Base-by-base conservation (phyloP, 345 rosid species). In the Eucalyptus erythrocorys region DNA sequence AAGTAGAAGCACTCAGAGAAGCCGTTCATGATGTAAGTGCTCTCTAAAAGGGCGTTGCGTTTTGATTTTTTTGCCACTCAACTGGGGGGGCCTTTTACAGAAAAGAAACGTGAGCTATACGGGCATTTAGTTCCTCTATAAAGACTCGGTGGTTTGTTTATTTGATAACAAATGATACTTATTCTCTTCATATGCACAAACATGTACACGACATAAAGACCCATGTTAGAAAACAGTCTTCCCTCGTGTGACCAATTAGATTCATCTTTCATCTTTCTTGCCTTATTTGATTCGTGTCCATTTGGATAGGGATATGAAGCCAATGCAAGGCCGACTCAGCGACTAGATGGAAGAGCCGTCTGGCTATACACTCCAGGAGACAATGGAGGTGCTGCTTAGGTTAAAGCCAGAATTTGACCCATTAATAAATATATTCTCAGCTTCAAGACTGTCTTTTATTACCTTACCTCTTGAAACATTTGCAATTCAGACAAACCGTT, bases 251-350 rank as follows among this genome's bases (percentile, higher is more conserved):
- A 76, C 30, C 24, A 27, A 64, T 64, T n/a, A n/a, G 84, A 40
- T 22, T 21, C 82, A 34, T 17, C 80, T 32, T 34, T 68, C 80
- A 34, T 34, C 81, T 71, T 71, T 71, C 81, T 5, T 34, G 42
- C 45, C 24, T 51, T 27, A 40, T 40, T 22, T 76, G 84, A 76
- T 76, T 1, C 15, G 6, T 3, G 84, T 42, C 17, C 13, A 48
- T 43, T 51, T n/a, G 87, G 48, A 13, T 89, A 96, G 99, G 96
- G 96, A 61, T 94, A 86, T 88, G 94, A 93, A 89, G 80, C 71
- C 79, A 95, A 96, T 91, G 93, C 99, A 82, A 97, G 98, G 89
- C 98, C 98, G 4, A 87, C 87, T 79, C 98, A 95, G 85, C 81
- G 76, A 50, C 27, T 87, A 71, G 50, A 93, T 48, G 93, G 92